Base-by-base conservation (phyloP, 192 early-diverging fungal genomes). In the Piromyces sp. region DNA sequence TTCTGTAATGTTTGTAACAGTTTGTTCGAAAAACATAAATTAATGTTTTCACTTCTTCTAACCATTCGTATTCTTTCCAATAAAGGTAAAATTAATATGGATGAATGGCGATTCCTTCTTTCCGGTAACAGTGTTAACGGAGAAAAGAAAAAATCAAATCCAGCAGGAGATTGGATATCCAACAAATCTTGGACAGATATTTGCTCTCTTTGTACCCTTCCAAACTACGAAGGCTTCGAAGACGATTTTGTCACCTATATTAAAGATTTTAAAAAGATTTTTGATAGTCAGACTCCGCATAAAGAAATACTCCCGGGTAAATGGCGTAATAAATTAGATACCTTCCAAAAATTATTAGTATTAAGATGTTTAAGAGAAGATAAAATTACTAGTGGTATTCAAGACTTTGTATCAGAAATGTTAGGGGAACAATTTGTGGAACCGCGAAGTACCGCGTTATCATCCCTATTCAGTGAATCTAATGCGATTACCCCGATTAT, bases 1-100 rank as follows among this genome's bases (percentile, higher is more conserved):
- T 91, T 91, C 82, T 87, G 89, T 84, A 91, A 91, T 83, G 88
- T 91, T 22, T 91, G 90, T 82, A 84, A 90, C 9, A 90, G 88
- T 9, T 83, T 91, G 16, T 91, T 91, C 84, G 91, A 91, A 81
- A 91, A 91, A 79, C 89, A 91, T 83, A 91, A 91, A 83, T 87
- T 91, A 16, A 84, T 91, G 38, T 91, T 91, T 82, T 91, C 90
- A 19, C 89, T 91, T 80, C 80, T 91, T 29, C 87, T 91, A 7
- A 88, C 87, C 68, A 85, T 91, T 79, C 89, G 90, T n/a, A 40
- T 91, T 17, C 89, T 91, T 86, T 82, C 83, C 30, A 87, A 86
- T 26, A 13, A 83, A 30, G 84, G 83, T 38, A 90, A 91, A 81
- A 87, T 91, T 37, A 88, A 91, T 80, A 58, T 42, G 19, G 90